Base-by-base conservation (phyloP, 1,139 yeast species). In the Hansenula lynferdii region DNA sequence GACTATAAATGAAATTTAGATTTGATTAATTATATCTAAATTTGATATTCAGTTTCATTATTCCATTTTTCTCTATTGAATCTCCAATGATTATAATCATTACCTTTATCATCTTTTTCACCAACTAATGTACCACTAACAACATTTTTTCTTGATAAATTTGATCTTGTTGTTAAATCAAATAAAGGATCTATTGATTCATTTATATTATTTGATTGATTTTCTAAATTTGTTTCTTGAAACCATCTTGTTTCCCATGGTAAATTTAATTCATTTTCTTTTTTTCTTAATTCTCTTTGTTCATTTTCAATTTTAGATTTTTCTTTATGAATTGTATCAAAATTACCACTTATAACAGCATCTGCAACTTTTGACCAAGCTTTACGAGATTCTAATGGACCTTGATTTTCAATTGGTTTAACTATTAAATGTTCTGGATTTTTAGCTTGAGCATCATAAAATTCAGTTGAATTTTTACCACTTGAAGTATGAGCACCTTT, bases 291-390 rank as follows among this genome's bases (percentile, higher is more conserved):
- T 35, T 78, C 90, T 54, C 97, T 79, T 67, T 90, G 96, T 28
- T 69, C 74, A 57, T 84, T 83, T 65, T 90, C 97, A 51, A 90
- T 73, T 57, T 69, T 66, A 14, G 87, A 70, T 69, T 90, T 90
- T 54, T 84, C 89, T 46, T 66, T 65, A 54, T 80, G 80, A 51
- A 89, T 86, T 48, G 72, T 61, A 50, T 85, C 87, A 60, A 74
- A 85, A 60, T 89, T 84, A 31, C 90, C 82, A 32, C 66, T 62
- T 44, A 70, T 75, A 50, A 87, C 83, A 14, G 97, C 97, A n/a
- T 73, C 86, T 1, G 96, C 95, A 26, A 90, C 97, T 51, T 79
- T 75, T 30, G 56, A 51, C 97, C 97, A 90, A 15, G 96, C 96
- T 48, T 68, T 75, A 64, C 96, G 79, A 40, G 85, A 71, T 64